Evolutionary conservation across 805 yeast genomes (phyloP).

Genomic region (Ogataea glucozyma): DNA sequence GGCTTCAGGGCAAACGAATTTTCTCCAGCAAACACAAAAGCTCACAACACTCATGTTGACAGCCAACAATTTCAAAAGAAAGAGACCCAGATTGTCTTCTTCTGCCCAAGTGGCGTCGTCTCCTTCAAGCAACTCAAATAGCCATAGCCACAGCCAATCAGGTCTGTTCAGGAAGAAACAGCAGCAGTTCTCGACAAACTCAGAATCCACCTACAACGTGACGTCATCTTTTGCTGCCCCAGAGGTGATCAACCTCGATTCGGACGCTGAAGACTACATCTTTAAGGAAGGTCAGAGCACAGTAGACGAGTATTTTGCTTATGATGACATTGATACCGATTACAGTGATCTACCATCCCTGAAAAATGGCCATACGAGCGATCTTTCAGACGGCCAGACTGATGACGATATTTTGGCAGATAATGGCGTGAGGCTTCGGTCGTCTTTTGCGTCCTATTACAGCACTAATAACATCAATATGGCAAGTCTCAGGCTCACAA

Average conservation of each 20-base stretch:
- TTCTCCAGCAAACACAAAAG: no score
- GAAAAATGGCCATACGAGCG: background rate
- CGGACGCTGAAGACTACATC: constrained; percentile 42
- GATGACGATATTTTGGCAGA: constrained; percentile 11
- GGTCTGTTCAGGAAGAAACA: constrained; percentile 31
- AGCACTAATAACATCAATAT: constrained; percentile 20
- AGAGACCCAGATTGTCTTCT: constrained; percentile 40
- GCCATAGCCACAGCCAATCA: background rate
- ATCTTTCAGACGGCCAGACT: constrained; percentile 13
- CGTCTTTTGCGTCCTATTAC: constrained; percentile 22
- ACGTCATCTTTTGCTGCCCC: constrained; percentile 8
- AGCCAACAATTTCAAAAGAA: constrained; percentile 33
- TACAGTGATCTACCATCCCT: background rate
- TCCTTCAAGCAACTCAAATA: constrained; percentile 5
- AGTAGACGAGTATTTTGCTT: constrained; percentile 14
- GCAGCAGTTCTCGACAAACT: constrained; percentile 19
- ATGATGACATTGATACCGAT: constrained; percentile 19
- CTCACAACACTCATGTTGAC: constrained; percentile 26
- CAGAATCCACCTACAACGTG: constrained; percentile 2
- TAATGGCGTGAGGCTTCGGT: constrained; percentile 9
- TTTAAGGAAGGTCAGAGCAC: constrained; percentile 23
- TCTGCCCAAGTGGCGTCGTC: constrained; percentile 16
- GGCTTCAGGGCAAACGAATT: no score
- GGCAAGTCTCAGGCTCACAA: constrained; percentile 19
- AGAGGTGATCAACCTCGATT: constrained; percentile 41